These are phyloP conservation scores for Lactuca sativa DNA, from an alignment of 129 eudicot genomes.

Conservation along the genomic window DNA sequence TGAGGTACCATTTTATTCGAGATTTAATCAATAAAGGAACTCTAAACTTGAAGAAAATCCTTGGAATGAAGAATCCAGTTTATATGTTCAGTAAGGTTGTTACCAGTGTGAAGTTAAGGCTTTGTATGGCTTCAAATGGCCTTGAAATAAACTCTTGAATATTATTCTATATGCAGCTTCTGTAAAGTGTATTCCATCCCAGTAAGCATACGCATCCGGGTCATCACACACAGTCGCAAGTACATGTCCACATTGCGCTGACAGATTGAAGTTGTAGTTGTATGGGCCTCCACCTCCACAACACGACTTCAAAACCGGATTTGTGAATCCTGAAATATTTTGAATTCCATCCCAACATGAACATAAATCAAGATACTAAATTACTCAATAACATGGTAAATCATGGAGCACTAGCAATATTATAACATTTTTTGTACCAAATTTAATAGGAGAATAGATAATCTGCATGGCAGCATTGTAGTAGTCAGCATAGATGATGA, in stretches of 20 bases:
- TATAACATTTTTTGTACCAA: conserved; percentile 27
- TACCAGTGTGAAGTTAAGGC: too few relatives aligned
- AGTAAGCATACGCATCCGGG: conserved; percentile 32
- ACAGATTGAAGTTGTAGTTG: conserved; percentile 33
- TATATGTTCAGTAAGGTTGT: too few relatives aligned
- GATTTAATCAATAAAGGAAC: too few relatives aligned
- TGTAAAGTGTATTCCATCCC: conserved; percentile 59
- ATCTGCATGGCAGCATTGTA: conserved; percentile 37
- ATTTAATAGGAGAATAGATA: conserved; percentile 27
- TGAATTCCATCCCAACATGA: too few relatives aligned
- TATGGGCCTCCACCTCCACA: conserved; percentile 28
- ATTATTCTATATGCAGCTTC: conserved; percentile 40
- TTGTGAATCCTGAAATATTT: conserved; percentile 39
- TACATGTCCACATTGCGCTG: conserved; percentile 22
- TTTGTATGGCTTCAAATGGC: too few relatives aligned
- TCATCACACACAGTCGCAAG: conserved; percentile 26
- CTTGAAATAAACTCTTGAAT: conserved; percentile 30
- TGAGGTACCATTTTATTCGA: too few relatives aligned
- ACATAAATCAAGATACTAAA: too few relatives aligned
- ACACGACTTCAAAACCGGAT: conserved; percentile 15
- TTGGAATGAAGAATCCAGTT: too few relatives aligned
- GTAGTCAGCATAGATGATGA: conserved; percentile 41
- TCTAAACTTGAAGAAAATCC: too few relatives aligned
- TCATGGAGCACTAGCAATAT: background rate
- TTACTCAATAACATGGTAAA: background rate